Evolutionary conservation across 768 basidiomycete genomes (phyloP).

Genomic region (Rhodotorula babjevae): DNA sequence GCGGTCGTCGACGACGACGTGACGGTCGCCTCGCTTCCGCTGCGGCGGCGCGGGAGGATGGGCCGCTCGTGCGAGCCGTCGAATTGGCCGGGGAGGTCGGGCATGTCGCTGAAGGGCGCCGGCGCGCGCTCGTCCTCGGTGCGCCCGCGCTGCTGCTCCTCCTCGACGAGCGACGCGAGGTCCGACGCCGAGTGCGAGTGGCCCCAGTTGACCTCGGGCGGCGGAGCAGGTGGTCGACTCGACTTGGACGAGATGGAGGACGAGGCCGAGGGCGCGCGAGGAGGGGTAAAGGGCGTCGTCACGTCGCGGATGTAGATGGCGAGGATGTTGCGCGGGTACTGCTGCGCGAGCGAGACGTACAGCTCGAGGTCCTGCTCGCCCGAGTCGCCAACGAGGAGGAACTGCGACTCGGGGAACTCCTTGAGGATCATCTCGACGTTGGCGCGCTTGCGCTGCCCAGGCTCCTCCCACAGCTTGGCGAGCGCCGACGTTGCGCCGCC

Average conservation of each 20-base stretch:
- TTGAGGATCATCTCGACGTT: conserved; percentile 58
- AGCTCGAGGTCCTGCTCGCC: conserved; percentile 95
- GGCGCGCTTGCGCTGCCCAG: conserved; percentile 68
- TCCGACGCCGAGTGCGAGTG: conserved; percentile 7
- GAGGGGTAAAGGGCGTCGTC: conserved; percentile 42
- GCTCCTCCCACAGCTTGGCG: conserved; percentile 74
- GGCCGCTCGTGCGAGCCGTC: conserved; percentile 10
- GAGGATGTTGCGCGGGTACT: conserved; percentile 61
- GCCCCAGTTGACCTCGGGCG: conserved; percentile 7
- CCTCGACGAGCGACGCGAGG: conserved; percentile 16
- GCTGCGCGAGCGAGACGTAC: conserved; percentile 68
- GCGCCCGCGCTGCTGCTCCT: neutral
- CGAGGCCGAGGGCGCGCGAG: neutral
- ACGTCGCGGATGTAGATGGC: conserved; percentile 82
- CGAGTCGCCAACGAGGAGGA: conserved; percentile 83
- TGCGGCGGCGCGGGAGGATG: neutral
- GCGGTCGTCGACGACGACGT: neutral
- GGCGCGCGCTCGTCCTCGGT: neutral
- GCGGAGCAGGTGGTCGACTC: neutral
- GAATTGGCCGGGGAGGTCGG: conserved; percentile 17
- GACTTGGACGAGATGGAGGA: neutral
- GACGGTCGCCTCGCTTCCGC: neutral
- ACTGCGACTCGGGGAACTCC: conserved; percentile 45
- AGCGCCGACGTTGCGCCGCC: conserved; percentile 71
- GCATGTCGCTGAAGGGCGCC: conserved; percentile 4